Conservation (phyloP, 495 filamentous ascomycete species). For the Mycothermus thermophilus region DNA sequence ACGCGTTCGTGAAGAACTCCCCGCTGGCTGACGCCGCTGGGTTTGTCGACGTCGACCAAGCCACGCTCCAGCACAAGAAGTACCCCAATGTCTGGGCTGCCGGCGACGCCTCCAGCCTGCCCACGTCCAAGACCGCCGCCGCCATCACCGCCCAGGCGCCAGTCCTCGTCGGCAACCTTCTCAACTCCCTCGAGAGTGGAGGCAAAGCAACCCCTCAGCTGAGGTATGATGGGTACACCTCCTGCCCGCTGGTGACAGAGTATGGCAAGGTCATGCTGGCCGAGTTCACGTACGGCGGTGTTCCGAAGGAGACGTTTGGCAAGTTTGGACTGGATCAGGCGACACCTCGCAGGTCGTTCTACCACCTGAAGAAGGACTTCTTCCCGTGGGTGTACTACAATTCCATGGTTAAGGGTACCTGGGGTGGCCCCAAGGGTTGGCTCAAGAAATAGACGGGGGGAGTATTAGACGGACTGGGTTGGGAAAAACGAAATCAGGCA, state of each 20-base stretch:
- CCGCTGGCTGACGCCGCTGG: constrained; percentile 45
- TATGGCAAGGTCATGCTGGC: constrained; percentile 55
- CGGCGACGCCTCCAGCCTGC: constrained; percentile 52
- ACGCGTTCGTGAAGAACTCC: constrained; percentile 45
- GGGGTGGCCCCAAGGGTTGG: constrained; percentile 47
- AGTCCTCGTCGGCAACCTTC: constrained; percentile 43
- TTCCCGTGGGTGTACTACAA: constrained; percentile 54
- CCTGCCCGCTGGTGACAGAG: constrained; percentile 51
- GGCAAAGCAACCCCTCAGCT: constrained; percentile 40
- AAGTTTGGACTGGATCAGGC: constrained; percentile 45
- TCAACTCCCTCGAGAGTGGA: constrained; percentile 36
- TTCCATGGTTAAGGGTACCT: constrained; percentile 47
- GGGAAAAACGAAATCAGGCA: not conserved
- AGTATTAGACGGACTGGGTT: no score
- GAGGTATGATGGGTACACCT: constrained; percentile 53
- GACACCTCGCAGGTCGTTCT: constrained; percentile 41
- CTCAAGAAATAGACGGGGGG: constrained; percentile 4
- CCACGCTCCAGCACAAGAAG: constrained; percentile 46
- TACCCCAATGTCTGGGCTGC: constrained; percentile 55
- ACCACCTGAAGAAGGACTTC: constrained; percentile 57
- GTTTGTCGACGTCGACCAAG: constrained; percentile 50
- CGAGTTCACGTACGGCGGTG: constrained; percentile 61
- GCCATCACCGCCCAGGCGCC: constrained; percentile 52
- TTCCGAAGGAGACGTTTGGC: constrained; percentile 55
- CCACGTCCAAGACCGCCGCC: constrained; percentile 55